Conservation (phyloP, 2,329 filamentous ascomycete genomes). For the Hymenoscyphus infarciens region DNA sequence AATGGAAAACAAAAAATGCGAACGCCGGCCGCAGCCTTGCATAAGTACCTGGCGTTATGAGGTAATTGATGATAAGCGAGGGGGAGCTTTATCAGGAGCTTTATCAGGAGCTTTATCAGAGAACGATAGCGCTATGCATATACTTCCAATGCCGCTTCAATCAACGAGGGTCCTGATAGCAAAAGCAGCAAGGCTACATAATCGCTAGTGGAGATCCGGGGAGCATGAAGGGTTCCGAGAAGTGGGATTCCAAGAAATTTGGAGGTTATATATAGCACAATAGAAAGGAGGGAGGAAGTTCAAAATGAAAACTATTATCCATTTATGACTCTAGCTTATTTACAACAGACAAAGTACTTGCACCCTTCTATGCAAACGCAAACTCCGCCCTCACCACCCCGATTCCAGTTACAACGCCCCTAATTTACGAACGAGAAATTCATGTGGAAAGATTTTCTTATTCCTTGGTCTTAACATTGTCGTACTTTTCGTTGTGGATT, state of each 20-base stretch:
- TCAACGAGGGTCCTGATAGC: neutral
- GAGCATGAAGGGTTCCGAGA: neutral
- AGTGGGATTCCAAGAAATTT: neutral
- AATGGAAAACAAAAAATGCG: constrained; percentile 18
- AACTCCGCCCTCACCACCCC: neutral
- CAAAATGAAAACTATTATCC: neutral
- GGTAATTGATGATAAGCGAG: constrained; percentile 14
- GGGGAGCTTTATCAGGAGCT: constrained; percentile 19
- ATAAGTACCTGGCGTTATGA: constrained; percentile 3
- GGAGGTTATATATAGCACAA: neutral
- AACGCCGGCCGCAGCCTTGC: constrained; percentile 5
- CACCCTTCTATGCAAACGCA: neutral
- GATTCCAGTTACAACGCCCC: neutral
- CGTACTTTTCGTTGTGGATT: constrained; percentile 73
- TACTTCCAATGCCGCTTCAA: neutral
- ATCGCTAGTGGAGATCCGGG: neutral
- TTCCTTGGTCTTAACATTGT: constrained; percentile 34
- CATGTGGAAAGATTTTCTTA: neutral
- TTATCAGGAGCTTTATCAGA: constrained; percentile 18
- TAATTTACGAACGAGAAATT: neutral
- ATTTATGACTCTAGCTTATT: neutral
- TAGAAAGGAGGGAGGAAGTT: no score
- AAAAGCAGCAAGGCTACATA: neutral
- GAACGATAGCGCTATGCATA: neutral
- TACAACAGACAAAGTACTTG: neutral